Percentiles rank a stretch among this genome's conserved stretches.
Evolutionary conservation across 2,329 filamentous ascomycete species (phyloP).

Genomic region (Aureobasidium mangrovei): DNA sequence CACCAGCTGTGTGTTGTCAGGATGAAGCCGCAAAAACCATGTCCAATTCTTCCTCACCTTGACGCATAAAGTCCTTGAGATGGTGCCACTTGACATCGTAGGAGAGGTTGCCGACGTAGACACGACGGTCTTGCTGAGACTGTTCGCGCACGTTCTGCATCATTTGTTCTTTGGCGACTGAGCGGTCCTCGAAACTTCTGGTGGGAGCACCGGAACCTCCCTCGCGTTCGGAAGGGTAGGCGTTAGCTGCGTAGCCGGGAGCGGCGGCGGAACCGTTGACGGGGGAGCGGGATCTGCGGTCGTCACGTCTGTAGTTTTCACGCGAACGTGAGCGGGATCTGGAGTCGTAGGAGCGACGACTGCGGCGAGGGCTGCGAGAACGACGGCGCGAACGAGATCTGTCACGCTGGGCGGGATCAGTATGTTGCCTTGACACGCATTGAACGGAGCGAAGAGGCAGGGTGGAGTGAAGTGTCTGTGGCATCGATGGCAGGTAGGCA

Average conservation of each 20-base stretch:
- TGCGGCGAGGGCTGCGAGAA: constrained; percentile 38
- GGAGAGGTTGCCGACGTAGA: constrained; percentile 97
- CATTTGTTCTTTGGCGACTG: constrained; percentile 83
- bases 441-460: constrained; percentile 2
- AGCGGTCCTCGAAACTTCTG: constrained; percentile 75
- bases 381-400: constrained; percentile 67
- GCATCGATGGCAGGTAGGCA: constrained; percentile 2
- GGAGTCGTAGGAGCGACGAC: constrained; percentile 51
- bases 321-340: constrained; percentile 82
- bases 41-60: constrained; percentile 58
- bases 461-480: neutral
- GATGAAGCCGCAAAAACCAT: neutral
- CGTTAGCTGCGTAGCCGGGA: constrained; percentile 56
- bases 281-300: constrained; percentile 65
- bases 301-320: constrained; percentile 38
- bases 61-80: constrained; percentile 99
- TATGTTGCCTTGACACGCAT: neutral
- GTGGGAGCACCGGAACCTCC: constrained; percentile 22
- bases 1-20: constrained; percentile 61
- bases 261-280: constrained; percentile 63
- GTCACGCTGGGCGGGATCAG: constrained; percentile 56
- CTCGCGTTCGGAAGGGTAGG: constrained; percentile 10
- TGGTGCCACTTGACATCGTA: constrained; percentile 99
- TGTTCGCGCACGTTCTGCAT: constrained; percentile 89
- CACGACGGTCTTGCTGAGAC: constrained; percentile 95